Evolutionary conservation across 306 rosid genomes (phyloP), one percentile per base, ranked within the genome.

Genomic region (Acacia crassicarpa): DNA sequence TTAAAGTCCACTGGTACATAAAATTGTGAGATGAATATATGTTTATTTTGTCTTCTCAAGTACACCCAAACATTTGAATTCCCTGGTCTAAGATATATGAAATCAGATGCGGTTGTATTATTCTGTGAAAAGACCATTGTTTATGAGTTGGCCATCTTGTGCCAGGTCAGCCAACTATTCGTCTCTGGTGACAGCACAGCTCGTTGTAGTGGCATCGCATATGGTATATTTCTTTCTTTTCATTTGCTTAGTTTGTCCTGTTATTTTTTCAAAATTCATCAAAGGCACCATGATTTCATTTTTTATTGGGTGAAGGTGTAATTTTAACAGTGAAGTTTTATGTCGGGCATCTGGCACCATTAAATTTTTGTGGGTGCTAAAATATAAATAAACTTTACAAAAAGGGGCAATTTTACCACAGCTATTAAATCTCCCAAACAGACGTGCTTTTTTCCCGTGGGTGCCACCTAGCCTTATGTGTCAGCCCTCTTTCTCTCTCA

Each of bases 91-190:
- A 67, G 41, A 56, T 59, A 12, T 61, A 75, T 69, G 67, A 63
- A 59, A 41, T 63, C 53, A 25, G 67, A 80, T 75, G 62, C 59
- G 14, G 80, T 25, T 65, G 46, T 75, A 56, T 82, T 79, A 35
- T 62, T 89, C 45, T 23, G 45, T 78, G 3, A 30, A n/a, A 78
- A 67, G 45, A 61, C 25, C 74, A 53, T 54, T 73, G 65, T 38
- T 72, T 74, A 78, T 73, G 73, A 46, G 65, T 72, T 77, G 58
- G 49, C 66, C 46, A 19, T 74, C 48, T 61, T 81, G 58, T 83
- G 51, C 76, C 89, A 95, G 99, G 89, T 86, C 93, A 17, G 90
- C 92, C 67, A 93, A 95, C 92, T 95, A 95, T 86, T 93, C 97
- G 56, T 89, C 99, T 87, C 79, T 89, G 80, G 98, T 93, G 78